Evolutionary conservation across 2,329 filamentous ascomycete species (phyloP).

Genomic region (Pseudocercospora eumusae): DNA sequence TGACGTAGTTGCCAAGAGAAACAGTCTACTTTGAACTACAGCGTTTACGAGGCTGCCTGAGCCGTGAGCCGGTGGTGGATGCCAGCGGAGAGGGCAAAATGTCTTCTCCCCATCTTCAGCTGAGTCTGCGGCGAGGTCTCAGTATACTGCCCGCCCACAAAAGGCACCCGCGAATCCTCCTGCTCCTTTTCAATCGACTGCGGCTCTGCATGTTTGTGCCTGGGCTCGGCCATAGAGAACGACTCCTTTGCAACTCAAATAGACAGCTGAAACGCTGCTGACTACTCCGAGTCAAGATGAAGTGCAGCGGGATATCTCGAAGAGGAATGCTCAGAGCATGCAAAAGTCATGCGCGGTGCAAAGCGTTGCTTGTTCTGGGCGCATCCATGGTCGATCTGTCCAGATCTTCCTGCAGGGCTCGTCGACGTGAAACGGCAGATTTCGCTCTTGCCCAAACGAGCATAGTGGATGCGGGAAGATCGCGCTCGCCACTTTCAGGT

Average conservation of each 20-base stretch:
- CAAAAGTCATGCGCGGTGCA: background rate
- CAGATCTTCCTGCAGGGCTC: slow-evolving; percentile 9
- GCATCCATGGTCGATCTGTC: slow-evolving; percentile 5
- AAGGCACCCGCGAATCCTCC: background rate
- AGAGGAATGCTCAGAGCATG: background rate
- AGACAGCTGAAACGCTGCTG: background rate
- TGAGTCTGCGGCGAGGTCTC: background rate
- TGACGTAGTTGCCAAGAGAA: background rate
- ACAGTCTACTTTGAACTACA: background rate
- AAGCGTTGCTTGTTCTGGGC: slow-evolving; percentile 9
- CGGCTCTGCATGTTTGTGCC: slow-evolving; percentile 1
- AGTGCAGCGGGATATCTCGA: background rate
- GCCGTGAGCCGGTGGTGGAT: background rate
- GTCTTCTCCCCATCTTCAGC: too few species aligned
- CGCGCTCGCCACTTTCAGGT: slow-evolving; percentile 6
- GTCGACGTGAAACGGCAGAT: slow-evolving; percentile 14
- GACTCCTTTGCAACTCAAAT: slow-evolving; percentile 9
- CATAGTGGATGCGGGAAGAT: slow-evolving; percentile 3
- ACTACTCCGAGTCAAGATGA: too few species aligned
- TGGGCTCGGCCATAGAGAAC: too few species aligned
- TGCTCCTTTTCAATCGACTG: background rate
- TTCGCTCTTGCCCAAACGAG: background rate
- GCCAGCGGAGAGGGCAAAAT: background rate
- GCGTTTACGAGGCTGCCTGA: background rate
- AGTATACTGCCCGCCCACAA: too few species aligned